A percentile compares a stretch with the other conserved stretches of the same genome.
phyloP scores from a whole-genome alignment of 371 early-diverging fungal species.

The Rhizopus sp. region DNA sequence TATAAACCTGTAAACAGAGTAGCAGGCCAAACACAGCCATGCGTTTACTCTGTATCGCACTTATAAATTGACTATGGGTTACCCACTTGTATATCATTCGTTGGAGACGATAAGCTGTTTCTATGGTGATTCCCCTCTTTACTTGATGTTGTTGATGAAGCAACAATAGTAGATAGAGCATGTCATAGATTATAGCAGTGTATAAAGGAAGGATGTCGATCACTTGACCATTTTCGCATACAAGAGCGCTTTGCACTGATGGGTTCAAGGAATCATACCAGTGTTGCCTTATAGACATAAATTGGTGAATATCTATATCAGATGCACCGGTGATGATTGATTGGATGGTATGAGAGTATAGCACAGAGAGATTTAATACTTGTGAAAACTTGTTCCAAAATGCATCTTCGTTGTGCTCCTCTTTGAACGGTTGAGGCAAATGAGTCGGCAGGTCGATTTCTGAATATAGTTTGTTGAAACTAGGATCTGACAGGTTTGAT shows the following conservation, averaged over 20 bases:
- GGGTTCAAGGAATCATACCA: constrained; percentile 23
- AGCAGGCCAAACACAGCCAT: constrained; percentile 24
- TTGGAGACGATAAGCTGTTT: constrained; percentile 21
- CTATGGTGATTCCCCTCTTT: constrained; percentile 12
- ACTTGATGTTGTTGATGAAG: constrained; percentile 8
- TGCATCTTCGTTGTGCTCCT: constrained; percentile 10
- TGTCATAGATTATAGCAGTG: constrained; percentile 25
- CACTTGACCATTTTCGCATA: constrained; percentile 7
- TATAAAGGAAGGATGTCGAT: constrained; percentile 21
- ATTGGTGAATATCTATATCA: constrained; percentile 19
- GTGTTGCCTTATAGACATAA: constrained; percentile 23
- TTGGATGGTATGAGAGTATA: constrained; percentile 27
- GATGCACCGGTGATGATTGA: constrained; percentile 11
- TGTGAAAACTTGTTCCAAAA: constrained; percentile 23
- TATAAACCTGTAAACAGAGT: constrained; percentile 19
- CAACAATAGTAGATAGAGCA: constrained; percentile 19
- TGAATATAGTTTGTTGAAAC: constrained; percentile 8
- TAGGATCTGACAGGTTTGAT: constrained; percentile 17
- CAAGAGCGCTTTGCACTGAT: constrained; percentile 11
- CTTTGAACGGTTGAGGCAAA: constrained; percentile 16
- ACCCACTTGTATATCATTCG: constrained; percentile 24
- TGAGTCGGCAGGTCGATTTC: constrained; percentile 16
- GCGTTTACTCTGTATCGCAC: constrained; percentile 19
- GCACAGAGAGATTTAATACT: constrained; percentile 18
- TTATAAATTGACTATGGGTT: constrained; percentile 6